Conservation (phyloP, 768 basidiomycete species). For the Lactarius quietus region DNA sequence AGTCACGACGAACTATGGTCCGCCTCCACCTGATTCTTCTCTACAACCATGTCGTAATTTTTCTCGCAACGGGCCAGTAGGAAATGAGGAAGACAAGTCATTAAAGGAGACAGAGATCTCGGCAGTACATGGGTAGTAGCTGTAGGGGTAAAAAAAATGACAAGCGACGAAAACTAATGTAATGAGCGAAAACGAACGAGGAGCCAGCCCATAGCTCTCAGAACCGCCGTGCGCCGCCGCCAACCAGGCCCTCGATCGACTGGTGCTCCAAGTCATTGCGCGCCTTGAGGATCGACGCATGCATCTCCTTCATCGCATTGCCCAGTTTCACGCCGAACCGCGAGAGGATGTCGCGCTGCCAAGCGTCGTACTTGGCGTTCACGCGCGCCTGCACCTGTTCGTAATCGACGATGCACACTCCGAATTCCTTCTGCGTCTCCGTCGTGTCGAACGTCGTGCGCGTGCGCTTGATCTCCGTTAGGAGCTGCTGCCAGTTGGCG, state of each 20-base stretch:
- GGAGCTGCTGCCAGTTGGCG: conserved; percentile 83
- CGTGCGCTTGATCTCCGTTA: conserved; percentile 96
- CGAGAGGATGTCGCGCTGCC: conserved; percentile 93
- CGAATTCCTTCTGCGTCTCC: conserved; percentile 88
- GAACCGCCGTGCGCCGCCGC: conserved; percentile 49
- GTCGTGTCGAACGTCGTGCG: conserved; percentile 96
- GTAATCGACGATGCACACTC: conserved; percentile 95
- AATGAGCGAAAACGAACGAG: background rate
- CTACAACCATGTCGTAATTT: background rate
- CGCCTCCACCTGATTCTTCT: background rate
- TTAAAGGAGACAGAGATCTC: conserved; percentile 22
- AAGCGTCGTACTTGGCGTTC: conserved; percentile 97
- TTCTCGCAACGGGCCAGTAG: background rate
- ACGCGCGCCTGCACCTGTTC: conserved; percentile 98
- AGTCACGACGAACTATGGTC: too few species aligned
- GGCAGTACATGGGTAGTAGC: conserved; percentile 25
- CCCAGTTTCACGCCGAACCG: conserved; percentile 92
- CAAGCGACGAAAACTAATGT: conserved; percentile 2
- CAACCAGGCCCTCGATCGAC: conserved; percentile 87
- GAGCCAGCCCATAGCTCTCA: conserved; percentile 31
- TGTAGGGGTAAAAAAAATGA: background rate
- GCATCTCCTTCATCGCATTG: conserved; percentile 96
- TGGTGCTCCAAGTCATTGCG: conserved; percentile 95
- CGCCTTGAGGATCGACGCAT: conserved; percentile 87
- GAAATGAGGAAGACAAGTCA: conserved; percentile 14